Percentiles rank a stretch among this genome's conserved stretches.
Conservation (phyloP, 768 basidiomycete species). For the Calocera cornea region DNA sequence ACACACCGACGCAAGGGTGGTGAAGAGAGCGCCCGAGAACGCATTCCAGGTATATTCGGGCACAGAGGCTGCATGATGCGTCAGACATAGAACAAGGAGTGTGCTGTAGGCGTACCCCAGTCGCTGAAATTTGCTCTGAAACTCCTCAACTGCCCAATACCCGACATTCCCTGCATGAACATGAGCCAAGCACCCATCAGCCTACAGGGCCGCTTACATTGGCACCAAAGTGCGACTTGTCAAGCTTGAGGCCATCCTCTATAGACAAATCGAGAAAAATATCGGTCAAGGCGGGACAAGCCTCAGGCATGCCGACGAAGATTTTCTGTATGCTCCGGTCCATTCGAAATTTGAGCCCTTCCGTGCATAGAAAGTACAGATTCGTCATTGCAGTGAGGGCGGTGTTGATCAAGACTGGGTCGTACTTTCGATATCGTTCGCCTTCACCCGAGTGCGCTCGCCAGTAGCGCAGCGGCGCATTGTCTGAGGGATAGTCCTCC, state of each 20-base stretch:
- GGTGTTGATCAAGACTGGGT: not conserved
- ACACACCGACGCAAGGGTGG: not conserved
- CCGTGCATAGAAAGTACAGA: not conserved
- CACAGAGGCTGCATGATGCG: not conserved
- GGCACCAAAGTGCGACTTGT: not conserved
- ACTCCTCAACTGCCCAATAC: not conserved
- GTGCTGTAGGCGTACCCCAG: not conserved
- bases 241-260: not conserved
- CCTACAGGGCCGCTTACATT: not conserved
- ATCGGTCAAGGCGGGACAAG: not conserved
- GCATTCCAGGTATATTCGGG: not conserved
- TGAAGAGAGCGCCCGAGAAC: not conserved
- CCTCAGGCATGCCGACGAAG: not conserved
- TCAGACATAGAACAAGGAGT: no score
- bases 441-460: not conserved
- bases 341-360: not conserved
- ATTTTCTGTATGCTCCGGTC: not conserved
- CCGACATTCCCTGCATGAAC: not conserved
- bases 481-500: not conserved
- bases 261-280: not conserved
- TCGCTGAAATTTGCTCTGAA: conserved; percentile 1
- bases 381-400: not conserved
- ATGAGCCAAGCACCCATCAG: not conserved
- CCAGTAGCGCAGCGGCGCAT: not conserved
- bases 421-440: not conserved